Evolutionary conservation across 768 basidiomycete species (phyloP).

Genomic region (Scleroderma citrinum): DNA sequence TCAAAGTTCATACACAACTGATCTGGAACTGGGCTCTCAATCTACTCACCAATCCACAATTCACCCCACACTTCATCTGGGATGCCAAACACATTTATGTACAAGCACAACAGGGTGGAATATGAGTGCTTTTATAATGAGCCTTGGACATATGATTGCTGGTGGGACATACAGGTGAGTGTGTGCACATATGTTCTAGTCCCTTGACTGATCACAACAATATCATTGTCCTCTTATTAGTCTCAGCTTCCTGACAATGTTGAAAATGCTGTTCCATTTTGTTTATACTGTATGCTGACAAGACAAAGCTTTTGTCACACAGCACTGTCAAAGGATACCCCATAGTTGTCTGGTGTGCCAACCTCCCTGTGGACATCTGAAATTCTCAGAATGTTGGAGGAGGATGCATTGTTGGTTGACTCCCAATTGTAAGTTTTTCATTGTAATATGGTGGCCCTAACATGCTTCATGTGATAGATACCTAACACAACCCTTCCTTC

Average conservation of each 20-base stretch:
- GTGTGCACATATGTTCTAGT: too few species aligned
- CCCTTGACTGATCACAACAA: too few species aligned
- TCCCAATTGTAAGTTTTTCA: slow-evolving; percentile 27
- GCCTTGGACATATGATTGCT: slow-evolving; percentile 33
- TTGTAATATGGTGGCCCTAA: too few species aligned
- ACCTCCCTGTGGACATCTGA: slow-evolving; percentile 27
- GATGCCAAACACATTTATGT: slow-evolving; percentile 26
- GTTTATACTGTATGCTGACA: slow-evolving; percentile 37
- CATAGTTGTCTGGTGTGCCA: slow-evolving; percentile 28
- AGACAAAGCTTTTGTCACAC: slow-evolving; percentile 32
- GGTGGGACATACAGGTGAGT: slow-evolving; percentile 35
- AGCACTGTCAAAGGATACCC: slow-evolving; percentile 35
- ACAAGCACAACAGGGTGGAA: slow-evolving; percentile 18
- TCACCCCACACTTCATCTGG: slow-evolving; percentile 21
- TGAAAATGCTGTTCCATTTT: slow-evolving; percentile 18
- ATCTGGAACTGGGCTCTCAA: slow-evolving; percentile 8
- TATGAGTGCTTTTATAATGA: slow-evolving; percentile 30
- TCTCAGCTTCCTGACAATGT: neutral
- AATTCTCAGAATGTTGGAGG: slow-evolving; percentile 32
- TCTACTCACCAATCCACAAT: slow-evolving; percentile 1
- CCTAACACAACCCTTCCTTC: too few species aligned
- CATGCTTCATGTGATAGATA: too few species aligned
- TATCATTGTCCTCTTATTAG: neutral
- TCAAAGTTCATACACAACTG: neutral
- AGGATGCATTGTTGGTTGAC: slow-evolving; percentile 32